Evolutionary conservation across 208 protist species (phyloP), one percentile per base, ranked within the genome.

Genomic region (Leishmania gerbilli): DNA sequence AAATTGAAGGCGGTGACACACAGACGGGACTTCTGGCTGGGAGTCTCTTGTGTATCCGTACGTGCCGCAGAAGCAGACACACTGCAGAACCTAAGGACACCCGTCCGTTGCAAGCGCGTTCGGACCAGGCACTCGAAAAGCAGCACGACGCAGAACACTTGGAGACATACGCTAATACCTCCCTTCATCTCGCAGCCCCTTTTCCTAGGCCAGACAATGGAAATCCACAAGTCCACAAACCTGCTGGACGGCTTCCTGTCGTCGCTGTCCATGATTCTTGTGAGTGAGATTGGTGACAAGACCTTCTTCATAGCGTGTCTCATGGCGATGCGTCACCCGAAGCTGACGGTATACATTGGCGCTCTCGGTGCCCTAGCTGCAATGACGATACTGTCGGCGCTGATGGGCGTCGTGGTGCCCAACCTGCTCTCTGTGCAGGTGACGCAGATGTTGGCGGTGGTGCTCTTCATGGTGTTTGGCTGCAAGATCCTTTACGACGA

Each of bases 221-320:
- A 80, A 13, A 37, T 80, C 65, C 15, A 0, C 13, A 84, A 84
- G 74, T 84, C 81, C 0, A 74, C 79, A 1, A 78, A 55, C 76
- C 17, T 56, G 60, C 6, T 85, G n/a, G 93, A 98, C 65, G 96
- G 93, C 24, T 97, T 98, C 76, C 37, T 99, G 45, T 91, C 94
- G 11, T 93, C 91, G 19, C 82, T 97, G n/a, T 94, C 92, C 19
- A 98, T 98, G 91, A 98, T 98, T 86, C 40, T 99, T 19, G 95
- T 98, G 9, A 96, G 91, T 76, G 96, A 99, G 85, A 97, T 99
- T 55, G 98, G 98, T 21, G 98, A 99, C 85, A 99, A 99, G 88
- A 99, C 98, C 15, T 99, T 99, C 84, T 99, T 99, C 87, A 99
- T 99, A 84, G 98, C 98, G 0, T 98, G 95, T 78, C 90, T 99